These are phyloP conservation scores for Acanthochlamys bracteata DNA, from an alignment of 106 monocot genomes.

Conservation along the genomic window DNA sequence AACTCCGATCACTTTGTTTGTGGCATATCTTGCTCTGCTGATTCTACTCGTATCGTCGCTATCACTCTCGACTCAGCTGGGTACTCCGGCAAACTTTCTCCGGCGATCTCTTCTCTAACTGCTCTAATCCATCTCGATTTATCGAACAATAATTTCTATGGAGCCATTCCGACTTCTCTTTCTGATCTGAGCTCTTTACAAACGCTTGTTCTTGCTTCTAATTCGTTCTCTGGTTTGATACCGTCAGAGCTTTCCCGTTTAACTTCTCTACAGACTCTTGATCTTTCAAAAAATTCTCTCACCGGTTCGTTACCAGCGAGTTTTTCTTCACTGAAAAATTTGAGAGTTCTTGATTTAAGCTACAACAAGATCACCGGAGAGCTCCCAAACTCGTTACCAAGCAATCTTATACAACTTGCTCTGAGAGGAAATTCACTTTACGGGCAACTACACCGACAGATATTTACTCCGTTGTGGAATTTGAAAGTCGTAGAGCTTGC, in stretches of 20 bases:
- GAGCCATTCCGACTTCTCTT: slow-evolving; percentile 20
- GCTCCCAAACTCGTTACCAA: slow-evolving; percentile 26
- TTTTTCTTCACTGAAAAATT: slow-evolving; percentile 7
- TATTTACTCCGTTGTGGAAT: slow-evolving; percentile 16
- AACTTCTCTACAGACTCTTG: slow-evolving; percentile 18
- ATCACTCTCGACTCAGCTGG: slow-evolving; percentile 47
- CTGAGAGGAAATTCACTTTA: slow-evolving; percentile 30
- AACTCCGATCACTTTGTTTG: slow-evolving; percentile 40
- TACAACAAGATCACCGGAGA: slow-evolving; percentile 29
- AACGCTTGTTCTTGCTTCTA: slow-evolving; percentile 32
- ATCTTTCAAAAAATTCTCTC: slow-evolving; percentile 34
- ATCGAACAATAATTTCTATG: slow-evolving; percentile 36
- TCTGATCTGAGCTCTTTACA: slow-evolving; percentile 20
- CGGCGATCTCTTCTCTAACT: slow-evolving; percentile 30
- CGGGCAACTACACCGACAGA: slow-evolving; percentile 17
- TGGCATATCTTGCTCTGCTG: slow-evolving; percentile 12
- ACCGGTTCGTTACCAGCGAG: slow-evolving; percentile 24
- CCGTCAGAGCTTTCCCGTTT: slow-evolving; percentile 19
- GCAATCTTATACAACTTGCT: slow-evolving; percentile 35
- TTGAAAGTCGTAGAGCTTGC: slow-evolving; percentile 50
- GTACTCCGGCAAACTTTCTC: slow-evolving; percentile 31
- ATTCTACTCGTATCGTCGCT: slow-evolving; percentile 11
- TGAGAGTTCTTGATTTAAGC: slow-evolving; percentile 37
- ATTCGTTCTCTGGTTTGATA: slow-evolving; percentile 33
- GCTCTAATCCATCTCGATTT: slow-evolving; percentile 38